Evolutionary conservation across 2,329 filamentous ascomycete genomes (phyloP).

Genomic region (Pyrenophora teres): DNA sequence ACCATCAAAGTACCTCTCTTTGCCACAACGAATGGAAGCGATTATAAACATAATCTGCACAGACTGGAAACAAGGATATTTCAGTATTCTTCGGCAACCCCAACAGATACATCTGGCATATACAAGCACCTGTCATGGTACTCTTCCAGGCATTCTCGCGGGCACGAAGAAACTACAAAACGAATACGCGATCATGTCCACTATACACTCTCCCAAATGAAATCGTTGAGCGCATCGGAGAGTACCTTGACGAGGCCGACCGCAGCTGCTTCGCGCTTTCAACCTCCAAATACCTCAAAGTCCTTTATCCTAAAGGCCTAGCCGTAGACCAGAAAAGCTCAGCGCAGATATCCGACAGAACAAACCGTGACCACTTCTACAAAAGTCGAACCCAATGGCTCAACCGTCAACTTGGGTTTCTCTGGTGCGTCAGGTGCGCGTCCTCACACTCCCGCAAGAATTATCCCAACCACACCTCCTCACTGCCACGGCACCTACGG

Average conservation of each 20-base stretch:
- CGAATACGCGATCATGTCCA: not conserved
- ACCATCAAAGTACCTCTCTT: no score
- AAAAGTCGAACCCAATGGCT: not conserved
- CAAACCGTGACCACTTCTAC: not conserved
- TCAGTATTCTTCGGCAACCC: no score
- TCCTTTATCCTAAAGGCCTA: not conserved
- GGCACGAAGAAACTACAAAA: not conserved
- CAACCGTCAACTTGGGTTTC: not conserved
- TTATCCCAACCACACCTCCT: not conserved
- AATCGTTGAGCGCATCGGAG: not conserved
- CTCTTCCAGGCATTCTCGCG: not conserved
- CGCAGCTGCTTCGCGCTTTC: constrained; percentile 1
- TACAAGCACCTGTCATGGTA: not conserved
- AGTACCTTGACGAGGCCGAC: not conserved
- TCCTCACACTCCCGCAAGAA: not conserved
- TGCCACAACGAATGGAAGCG: no score
- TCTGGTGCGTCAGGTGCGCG: constrained; percentile 1
- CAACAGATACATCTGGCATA: not conserved
- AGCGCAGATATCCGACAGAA: not conserved
- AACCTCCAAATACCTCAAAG: not conserved
- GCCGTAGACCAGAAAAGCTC: not conserved
- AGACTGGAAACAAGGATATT: no score
- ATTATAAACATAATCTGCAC: no score
- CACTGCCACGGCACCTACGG: not conserved
- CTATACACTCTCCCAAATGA: constrained; percentile 4